These are phyloP conservation scores for Trichocomaceae sp. DNA, from an alignment of 2,329 filamentous ascomycete species.

Conservation along the genomic window DNA sequence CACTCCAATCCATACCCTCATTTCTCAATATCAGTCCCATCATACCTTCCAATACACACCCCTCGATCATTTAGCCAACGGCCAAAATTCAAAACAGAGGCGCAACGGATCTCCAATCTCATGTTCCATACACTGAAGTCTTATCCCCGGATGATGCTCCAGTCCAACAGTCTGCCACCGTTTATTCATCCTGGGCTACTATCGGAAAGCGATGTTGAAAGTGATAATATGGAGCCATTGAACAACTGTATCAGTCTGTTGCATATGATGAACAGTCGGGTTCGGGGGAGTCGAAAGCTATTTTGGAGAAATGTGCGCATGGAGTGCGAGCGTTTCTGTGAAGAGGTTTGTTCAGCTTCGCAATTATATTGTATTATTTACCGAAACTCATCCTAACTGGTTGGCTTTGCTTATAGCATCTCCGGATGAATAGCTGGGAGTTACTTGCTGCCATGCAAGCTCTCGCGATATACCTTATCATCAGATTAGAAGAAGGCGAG, in stretches of 20 bases:
- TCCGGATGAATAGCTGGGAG: constrained; percentile 31
- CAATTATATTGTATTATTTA: neutral
- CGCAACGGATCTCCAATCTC: constrained; percentile 28
- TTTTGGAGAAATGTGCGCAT: constrained; percentile 42
- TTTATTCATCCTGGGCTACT: constrained; percentile 37
- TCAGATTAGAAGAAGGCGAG: constrained; percentile 41
- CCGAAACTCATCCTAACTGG: neutral
- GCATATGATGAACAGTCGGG: constrained; percentile 32
- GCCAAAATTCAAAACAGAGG: constrained; percentile 15
- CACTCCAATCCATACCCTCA: neutral
- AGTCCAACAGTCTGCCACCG: constrained; percentile 34
- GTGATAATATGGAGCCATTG: constrained; percentile 31
- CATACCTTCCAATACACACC: neutral
- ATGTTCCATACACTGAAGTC: constrained; percentile 39
- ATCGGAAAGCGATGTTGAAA: constrained; percentile 10
- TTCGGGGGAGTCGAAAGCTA: constrained; percentile 32
- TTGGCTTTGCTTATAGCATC: constrained; percentile 18
- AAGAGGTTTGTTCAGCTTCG: constrained; percentile 26
- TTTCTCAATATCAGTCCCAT: constrained; percentile 6
- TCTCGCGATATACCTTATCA: constrained; percentile 39
- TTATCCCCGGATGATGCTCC: constrained; percentile 37
- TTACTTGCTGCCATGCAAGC: constrained; percentile 41
- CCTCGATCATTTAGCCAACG: constrained; percentile 15
- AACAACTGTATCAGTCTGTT: constrained; percentile 39
- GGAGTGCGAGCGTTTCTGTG: constrained; percentile 38